Conservation (phyloP, 2,329 filamentous ascomycete genomes). For the Colletotrichum scovillei region DNA sequence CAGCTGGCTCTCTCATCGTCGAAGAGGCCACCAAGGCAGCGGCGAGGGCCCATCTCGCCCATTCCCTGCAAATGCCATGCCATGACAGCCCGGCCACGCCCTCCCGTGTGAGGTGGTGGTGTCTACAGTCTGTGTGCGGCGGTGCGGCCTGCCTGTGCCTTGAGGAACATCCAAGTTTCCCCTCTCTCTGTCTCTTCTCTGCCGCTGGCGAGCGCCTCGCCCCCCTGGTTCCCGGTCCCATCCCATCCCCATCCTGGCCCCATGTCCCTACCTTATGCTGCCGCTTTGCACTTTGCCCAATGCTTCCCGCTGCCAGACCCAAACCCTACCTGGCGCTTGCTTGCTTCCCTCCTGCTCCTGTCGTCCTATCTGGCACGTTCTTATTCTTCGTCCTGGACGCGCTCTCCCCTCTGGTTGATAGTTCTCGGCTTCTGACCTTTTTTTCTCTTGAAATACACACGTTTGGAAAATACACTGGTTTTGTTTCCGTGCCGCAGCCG, state of each 20-base stretch:
- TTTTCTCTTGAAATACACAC: neutral
- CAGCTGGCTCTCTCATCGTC: conserved; percentile 21
- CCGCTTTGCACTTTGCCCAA: conserved; percentile 17
- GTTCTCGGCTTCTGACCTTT: neutral
- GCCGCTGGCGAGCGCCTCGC: conserved; percentile 23
- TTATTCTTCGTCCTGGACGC: conserved; percentile 21
- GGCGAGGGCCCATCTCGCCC: neutral
- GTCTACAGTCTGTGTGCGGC: neutral
- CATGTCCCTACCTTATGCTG: conserved; percentile 18
- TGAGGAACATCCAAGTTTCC: neutral
- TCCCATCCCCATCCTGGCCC: conserved; percentile 2
- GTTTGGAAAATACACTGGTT: neutral
- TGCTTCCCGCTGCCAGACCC: conserved; percentile 19
- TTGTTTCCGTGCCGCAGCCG: conserved; percentile 18
- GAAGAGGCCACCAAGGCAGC: neutral
- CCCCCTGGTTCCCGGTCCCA: conserved; percentile 17
- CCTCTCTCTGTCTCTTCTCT: neutral
- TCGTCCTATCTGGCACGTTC: conserved; percentile 31
- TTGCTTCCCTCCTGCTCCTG: neutral
- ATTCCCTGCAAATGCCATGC: conserved; percentile 21
- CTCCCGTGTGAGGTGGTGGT: conserved; percentile 15
- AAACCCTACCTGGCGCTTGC: conserved; percentile 25
- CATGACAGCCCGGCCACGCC: conserved; percentile 21
- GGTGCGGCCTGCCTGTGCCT: neutral
- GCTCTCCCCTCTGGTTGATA: conserved; percentile 1